phyloP scores from a whole-genome alignment of 1,284 basidiomycete species.

The Malassezia yamatoensis region DNA sequence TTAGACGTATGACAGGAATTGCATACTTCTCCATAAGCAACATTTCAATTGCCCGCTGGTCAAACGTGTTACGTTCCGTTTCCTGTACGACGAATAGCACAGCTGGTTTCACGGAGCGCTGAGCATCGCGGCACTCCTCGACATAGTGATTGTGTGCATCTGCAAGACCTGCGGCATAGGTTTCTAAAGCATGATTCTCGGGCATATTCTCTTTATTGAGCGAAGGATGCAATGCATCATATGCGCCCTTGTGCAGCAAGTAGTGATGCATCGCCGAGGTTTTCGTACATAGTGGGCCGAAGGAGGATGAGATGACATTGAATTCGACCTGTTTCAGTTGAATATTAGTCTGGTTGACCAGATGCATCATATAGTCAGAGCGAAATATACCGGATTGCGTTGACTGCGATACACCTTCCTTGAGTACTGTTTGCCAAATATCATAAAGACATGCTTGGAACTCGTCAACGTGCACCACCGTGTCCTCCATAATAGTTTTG shows the following conservation, averaged over 20 bases:
- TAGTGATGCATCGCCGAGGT: slow-evolving; percentile 62
- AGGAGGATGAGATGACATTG: slow-evolving; percentile 89
- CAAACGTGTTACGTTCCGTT: slow-evolving; percentile 88
- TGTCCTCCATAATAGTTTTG: slow-evolving; percentile 68
- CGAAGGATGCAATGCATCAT: slow-evolving; percentile 57
- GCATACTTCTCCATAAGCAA: slow-evolving; percentile 60
- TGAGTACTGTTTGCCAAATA: slow-evolving; percentile 62
- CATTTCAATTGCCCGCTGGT: slow-evolving; percentile 81
- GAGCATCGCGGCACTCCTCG: slow-evolving; percentile 19
- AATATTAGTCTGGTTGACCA: slow-evolving; percentile 38
- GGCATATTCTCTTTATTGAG: slow-evolving; percentile 61
- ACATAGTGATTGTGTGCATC: slow-evolving; percentile 69
- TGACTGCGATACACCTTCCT: slow-evolving; percentile 52
- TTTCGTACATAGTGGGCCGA: slow-evolving; percentile 69
- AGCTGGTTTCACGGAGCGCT: slow-evolving; percentile 18
- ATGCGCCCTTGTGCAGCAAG: slow-evolving; percentile 47
- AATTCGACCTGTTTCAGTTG: slow-evolving; percentile 91
- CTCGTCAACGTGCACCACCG: slow-evolving; percentile 70
- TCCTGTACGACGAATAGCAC: slow-evolving; percentile 83
- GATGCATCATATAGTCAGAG: slow-evolving; percentile 87
- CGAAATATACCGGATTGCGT: slow-evolving; percentile 85
- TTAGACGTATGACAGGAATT: slow-evolving; percentile 26
- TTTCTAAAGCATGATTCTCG: slow-evolving; percentile 61
- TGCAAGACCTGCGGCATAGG: slow-evolving; percentile 66
- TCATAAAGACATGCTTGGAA: slow-evolving; percentile 78